Base-by-base conservation (phyloP, 2,329 filamentous ascomycete genomes). In the Stromatinia cepivora region DNA sequence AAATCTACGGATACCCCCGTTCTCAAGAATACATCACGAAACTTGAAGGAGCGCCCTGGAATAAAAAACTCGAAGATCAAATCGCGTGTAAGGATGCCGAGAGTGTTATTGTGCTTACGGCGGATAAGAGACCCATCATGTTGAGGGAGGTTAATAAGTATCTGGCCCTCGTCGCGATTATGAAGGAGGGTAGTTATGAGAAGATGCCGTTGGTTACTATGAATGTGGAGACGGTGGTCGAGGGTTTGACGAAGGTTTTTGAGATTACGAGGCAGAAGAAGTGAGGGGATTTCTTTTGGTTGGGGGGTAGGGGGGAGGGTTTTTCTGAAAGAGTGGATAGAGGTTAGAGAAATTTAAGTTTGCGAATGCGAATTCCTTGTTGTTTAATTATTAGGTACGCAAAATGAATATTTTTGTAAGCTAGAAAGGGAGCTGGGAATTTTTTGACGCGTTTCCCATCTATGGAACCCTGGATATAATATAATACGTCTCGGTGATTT, bases 181-280 rank as follows among this genome's bases (percentile, higher is more conserved):
- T 94, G 91, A 91, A 90, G 78, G 91, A 94, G 77, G 92, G 92
- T 67, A 91, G 90, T 39, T 92, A 92, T 75, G 90, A 93, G 77
- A 92, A 92, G 82, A 92, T 94, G 82, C 90, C 91, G 5, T 82
- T 94, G 72, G 91, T 96, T 71, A 93, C 93, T 75, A 93, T 94
- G 87, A 95, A 96, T 75, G 91, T 94, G 3, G 90, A 92, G 76
- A 89, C 92, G 0, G 90, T 94, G 45, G 91, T 94, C 63, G 88
- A 92, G 76, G 92, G 92, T 0, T 80, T 96, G 76, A 88, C 88
- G 52, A 88, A 93, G 77, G 92, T 95, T 72, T 95, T 95, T 76
- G 86, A 90, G 76, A 89, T 91, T 70, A 90, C 88, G 11, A 90
- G 88, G 78, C 82, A 84, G 67, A 86, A 76, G 78, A 77, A 74